phyloP scores from a whole-genome alignment of 2,329 filamentous ascomycete genomes.

The Cephalotrichum gorgonifer region DNA sequence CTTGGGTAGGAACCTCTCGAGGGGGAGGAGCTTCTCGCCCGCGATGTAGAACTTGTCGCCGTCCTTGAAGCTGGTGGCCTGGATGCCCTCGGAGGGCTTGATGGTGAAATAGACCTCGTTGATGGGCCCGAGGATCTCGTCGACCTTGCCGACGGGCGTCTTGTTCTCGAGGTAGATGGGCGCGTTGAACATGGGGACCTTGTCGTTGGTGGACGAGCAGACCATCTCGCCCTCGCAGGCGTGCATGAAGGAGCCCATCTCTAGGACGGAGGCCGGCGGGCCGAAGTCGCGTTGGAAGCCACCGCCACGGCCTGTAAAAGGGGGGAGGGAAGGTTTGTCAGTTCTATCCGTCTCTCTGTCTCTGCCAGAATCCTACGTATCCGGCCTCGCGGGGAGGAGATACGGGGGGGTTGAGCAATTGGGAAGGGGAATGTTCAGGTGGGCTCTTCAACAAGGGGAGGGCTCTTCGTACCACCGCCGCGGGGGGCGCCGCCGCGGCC shows the following conservation, averaged over 20 bases:
- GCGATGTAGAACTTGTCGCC: conserved; percentile 98
- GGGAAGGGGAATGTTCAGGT: no score
- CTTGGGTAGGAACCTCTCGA: conserved; percentile 95
- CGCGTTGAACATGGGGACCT: conserved; percentile 98
- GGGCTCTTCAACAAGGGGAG: neutral
- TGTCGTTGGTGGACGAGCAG: conserved; percentile 88
- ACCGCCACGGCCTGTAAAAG: conserved; percentile 20
- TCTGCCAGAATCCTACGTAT: no score
- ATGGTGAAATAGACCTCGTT: conserved; percentile 98
- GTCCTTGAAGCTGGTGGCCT: conserved; percentile 85
- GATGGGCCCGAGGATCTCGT: conserved; percentile 94
- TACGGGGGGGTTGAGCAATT: neutral
- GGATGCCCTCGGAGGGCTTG: conserved; percentile 93
- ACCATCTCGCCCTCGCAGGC: conserved; percentile 96
- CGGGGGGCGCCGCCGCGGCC: conserved; percentile 19
- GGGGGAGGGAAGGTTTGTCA: no score
- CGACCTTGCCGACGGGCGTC: conserved; percentile 89
- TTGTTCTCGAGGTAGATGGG: conserved; percentile 99
- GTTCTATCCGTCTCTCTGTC: conserved; percentile 6
- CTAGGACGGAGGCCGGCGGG: conserved; percentile 24
- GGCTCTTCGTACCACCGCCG: conserved; percentile 20
- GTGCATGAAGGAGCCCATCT: conserved; percentile 73
- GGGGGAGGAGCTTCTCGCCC: conserved; percentile 83
- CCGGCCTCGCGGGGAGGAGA: no score
- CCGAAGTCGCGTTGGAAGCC: conserved; percentile 28